Percentiles rank a stretch among this genome's conserved stretches.
These are phyloP conservation scores for Lentinula detonsa DNA, from an alignment of 768 basidiomycete genomes.

Conservation along the genomic window DNA sequence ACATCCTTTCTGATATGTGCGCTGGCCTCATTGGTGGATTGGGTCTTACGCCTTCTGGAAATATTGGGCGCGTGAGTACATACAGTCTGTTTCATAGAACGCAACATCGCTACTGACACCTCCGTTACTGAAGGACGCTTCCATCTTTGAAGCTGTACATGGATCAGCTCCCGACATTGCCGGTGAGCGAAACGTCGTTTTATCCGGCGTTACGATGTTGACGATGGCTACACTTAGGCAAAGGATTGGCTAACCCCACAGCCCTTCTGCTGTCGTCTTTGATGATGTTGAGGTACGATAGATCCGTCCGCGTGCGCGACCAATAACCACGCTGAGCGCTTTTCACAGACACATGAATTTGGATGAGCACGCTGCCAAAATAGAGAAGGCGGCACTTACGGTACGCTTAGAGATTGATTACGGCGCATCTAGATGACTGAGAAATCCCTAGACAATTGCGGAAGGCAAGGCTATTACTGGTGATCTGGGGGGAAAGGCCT, in stretches of 20 bases:
- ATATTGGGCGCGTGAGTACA: constrained; percentile 80
- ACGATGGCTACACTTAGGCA: constrained; percentile 39
- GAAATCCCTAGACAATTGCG: constrained; percentile 74
- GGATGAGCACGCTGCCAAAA: constrained; percentile 74
- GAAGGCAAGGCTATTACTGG: constrained; percentile 95
- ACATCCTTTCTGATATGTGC: constrained; percentile 97
- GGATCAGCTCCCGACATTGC: constrained; percentile 99
- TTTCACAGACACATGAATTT: constrained; percentile 84
- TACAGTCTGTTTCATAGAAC: background rate
- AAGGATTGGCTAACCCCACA: constrained; percentile 98
- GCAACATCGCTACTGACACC: constrained; percentile 10
- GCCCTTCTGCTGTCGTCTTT: constrained; percentile 90
- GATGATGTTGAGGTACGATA: constrained; percentile 90
- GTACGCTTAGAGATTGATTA: constrained; percentile 41
- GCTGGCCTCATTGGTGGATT: constrained; percentile 98
- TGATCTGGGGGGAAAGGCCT: constrained; percentile 90
- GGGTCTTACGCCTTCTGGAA: constrained; percentile 95
- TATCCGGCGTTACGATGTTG: background rate
- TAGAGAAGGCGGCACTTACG: constrained; percentile 85
- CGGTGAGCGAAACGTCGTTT: constrained; percentile 39
- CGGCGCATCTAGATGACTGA: constrained; percentile 2
- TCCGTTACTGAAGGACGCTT: constrained; percentile 66
- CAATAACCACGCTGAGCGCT: constrained; percentile 11
- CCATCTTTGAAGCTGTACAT: constrained; percentile 99
- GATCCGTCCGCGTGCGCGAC: constrained; percentile 8